Conservation (phyloP, 2,329 filamentous ascomycete species). For the Zymoseptoria ardabiliae region DNA sequence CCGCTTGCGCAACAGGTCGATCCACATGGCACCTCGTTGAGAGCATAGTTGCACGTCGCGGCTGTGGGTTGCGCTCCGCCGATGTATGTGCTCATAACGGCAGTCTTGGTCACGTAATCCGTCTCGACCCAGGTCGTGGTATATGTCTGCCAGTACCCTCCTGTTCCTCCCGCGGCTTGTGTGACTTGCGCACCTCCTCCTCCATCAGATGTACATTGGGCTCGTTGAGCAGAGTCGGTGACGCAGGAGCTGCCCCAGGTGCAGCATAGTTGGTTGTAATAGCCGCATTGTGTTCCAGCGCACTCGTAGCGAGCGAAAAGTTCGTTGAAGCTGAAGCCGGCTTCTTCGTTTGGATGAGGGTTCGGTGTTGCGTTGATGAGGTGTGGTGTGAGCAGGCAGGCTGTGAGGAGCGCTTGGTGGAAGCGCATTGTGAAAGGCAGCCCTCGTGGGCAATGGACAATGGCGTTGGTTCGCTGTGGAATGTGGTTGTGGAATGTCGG, state of each 20-base stretch:
- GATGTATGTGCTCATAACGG: conserved; percentile 45
- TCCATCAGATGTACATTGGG: conserved; percentile 35
- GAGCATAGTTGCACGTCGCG: conserved; percentile 39
- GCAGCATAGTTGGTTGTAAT: conserved; percentile 46
- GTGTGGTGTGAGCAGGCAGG: conserved; percentile 22
- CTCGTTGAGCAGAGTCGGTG: conserved; percentile 44
- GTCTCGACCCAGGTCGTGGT: conserved; percentile 53
- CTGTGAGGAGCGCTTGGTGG: conserved; percentile 20
- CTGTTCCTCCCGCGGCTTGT: conserved; percentile 21
- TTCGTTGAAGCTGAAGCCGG: conserved; percentile 28
- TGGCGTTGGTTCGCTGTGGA: neutral
- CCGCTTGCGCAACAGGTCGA: conserved; percentile 61
- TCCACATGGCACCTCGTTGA: conserved; percentile 55
- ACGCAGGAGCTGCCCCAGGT: conserved; percentile 39
- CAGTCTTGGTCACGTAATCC: conserved; percentile 45
- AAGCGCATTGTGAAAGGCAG: conserved; percentile 19
- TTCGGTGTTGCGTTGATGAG: conserved; percentile 22
- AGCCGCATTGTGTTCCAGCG: conserved; percentile 45
- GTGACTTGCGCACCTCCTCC: conserved; percentile 18
- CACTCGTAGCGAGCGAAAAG: conserved; percentile 34
- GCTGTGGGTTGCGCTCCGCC: conserved; percentile 24
- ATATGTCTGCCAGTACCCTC: conserved; percentile 48
- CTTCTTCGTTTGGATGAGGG: conserved; percentile 19
- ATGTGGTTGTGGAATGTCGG: neutral
- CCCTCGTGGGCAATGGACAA: conserved; percentile 1